A percentile compares a stretch with the other conserved stretches of the same genome.
Conservation (phyloP, 2,329 filamentous ascomycete genomes). For the Tricladium varicosporioides region DNA sequence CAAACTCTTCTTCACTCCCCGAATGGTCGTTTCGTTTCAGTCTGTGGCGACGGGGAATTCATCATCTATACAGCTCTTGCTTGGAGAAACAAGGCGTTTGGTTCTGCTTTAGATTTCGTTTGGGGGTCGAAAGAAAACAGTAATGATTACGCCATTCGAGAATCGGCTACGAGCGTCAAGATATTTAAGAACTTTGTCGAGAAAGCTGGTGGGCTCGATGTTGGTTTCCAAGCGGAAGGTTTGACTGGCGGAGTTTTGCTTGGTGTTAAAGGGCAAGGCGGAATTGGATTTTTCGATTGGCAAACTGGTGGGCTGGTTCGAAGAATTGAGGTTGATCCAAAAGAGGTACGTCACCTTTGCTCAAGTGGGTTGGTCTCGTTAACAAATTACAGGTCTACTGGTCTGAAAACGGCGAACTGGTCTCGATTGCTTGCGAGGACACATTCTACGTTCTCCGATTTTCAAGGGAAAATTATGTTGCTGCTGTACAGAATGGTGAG, state of each 20-base stretch:
- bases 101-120: constrained; percentile 90
- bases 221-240: constrained; percentile 92
- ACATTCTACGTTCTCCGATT: constrained; percentile 93
- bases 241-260: constrained; percentile 85
- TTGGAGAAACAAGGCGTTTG: constrained; percentile 97
- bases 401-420: constrained; percentile 94
- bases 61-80: constrained; percentile 97
- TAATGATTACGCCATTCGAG: constrained; percentile 96
- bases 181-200: constrained; percentile 98
- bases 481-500: constrained; percentile 77
- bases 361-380: constrained; percentile 4
- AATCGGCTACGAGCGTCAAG: constrained; percentile 92
- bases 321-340: constrained; percentile 79
- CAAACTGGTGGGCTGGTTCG: constrained; percentile 83
- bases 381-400: constrained; percentile 70
- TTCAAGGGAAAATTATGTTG: constrained; percentile 83
- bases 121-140: constrained; percentile 98
- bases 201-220: constrained; percentile 82
- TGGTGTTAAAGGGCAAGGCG: constrained; percentile 91
- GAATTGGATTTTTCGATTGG: constrained; percentile 97
- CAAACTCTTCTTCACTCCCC: constrained; percentile 94
- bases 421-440: constrained; percentile 90
- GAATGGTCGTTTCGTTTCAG: constrained; percentile 83
- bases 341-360: constrained; percentile 28
- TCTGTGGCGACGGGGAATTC: constrained; percentile 96